Evolutionary conservation across 179 eudicot species (phyloP), one percentile per base, ranked within the genome.

Genomic region (Silene vulgaris): DNA sequence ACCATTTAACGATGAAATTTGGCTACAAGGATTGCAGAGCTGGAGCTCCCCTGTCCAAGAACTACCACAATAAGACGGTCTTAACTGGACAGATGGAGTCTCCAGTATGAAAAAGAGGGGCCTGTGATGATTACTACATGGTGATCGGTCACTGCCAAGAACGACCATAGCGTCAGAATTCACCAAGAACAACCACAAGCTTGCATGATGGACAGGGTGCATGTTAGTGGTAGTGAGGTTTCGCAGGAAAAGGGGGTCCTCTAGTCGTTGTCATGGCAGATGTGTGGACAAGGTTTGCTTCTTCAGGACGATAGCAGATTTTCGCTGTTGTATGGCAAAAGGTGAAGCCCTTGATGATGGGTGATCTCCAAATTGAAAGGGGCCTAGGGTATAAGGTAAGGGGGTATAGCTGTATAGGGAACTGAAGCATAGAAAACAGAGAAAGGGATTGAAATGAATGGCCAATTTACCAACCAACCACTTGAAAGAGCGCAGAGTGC

Each of bases 161-260:
- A 23, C 35, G 35, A 63, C 67, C 35, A 23, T 35, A 63, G n/a
- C 32, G 11, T 12, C n/a, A 4, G 32, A 63, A 63, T 26, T 9
- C n/a, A 13, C 67, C 35, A 26, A 63, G 67, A 63, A 63, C 32
- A 11, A 63, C 13, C 30, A 63, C 67, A 63, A 9, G 29, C 16
- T 26, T 63, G 32, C 67, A 23, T 11, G 67, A 63, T 12, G 16
- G 67, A 63, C 67, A 23, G 67, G 67, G 30, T 62, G 65, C 65
- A 23, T 23, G 26, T 11, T 8, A 0, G 67, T 21, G 65, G 65
- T 63, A 11, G 32, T 11, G 67, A 23, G 67, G 5, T 62, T 62
- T 21, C 16, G 2, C 14, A 5, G 29, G 14, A 62, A 62, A 8
- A 2, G 66, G 9, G 30, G 66, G 32, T 2, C 30, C 32, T 26